Evolutionary conservation across 2,329 filamentous ascomycete genomes (phyloP), one percentile per base, ranked within the genome.

Genomic region (Diaporthe amygdali): DNA sequence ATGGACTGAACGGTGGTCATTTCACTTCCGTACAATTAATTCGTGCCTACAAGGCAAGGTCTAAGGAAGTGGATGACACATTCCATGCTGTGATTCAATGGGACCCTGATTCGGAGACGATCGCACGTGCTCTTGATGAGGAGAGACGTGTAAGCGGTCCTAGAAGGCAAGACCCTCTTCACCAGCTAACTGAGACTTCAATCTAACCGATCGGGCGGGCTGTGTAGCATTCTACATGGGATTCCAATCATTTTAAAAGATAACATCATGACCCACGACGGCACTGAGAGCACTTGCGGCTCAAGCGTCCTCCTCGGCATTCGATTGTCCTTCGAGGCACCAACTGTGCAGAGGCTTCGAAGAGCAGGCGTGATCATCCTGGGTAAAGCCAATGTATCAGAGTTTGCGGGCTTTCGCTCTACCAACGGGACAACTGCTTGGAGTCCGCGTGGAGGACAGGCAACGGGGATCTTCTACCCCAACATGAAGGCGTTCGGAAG

Each of bases 201-300:
- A 27, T 49, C 22, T 49, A 27, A 49, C 3, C 46, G 3, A 5
- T 6, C 27, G 8, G 22, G 12, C 12, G 46, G 46, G 27, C 3
- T 27, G 6, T 27, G 22, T 27, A 49, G 46, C 46, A 12, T 88
- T 2, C 82, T 92, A 0, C 89, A 93, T 76, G 91, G 91, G 6
- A 85, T 93, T 5, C 91, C 91, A 0, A 86, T 92, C 30, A 79
- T 92, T 4, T 83, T 93, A 80, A 93, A 93, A 78, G 88, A 91
- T 80, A 92, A 90, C 76, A 91, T 93, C 56, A 90, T 87, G 20
- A 92, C 90, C 0, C 77, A 80, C 3, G 90, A 92, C 76, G 78
- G 83, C 71, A 90, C 92, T 88, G 86, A 90, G 75, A 92, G 89
- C 73, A 90, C 82, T 0, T 82, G 90, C 5, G 91, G 91, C 5